Percentiles rank a stretch among this genome's conserved stretches.
These are phyloP conservation scores for Teunomyces barrocoloradensis DNA, from an alignment of 805 yeast species.

Conservation along the genomic window DNA sequence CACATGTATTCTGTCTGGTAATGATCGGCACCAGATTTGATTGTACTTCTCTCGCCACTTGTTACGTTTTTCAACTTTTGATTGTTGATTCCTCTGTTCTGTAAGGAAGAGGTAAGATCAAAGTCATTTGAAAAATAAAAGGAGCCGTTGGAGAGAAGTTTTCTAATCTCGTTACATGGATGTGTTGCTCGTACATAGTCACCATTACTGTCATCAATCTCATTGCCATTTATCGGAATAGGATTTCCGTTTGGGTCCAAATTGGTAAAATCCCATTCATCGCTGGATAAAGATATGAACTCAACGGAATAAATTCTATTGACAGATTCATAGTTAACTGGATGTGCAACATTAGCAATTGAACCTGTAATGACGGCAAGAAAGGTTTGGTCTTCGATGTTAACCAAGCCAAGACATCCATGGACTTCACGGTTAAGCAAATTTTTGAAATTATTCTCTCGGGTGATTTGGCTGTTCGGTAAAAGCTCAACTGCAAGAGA, in stretches of 20 bases:
- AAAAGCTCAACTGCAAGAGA: conserved; percentile 49
- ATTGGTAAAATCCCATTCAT: conserved; percentile 78
- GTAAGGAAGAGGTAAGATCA: conserved; percentile 86
- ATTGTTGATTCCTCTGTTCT: conserved; percentile 60
- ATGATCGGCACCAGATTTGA: conserved; percentile 26
- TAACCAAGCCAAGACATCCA: conserved; percentile 82
- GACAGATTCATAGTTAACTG: conserved; percentile 75
- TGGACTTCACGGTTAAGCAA: conserved; percentile 41
- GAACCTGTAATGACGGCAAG: conserved; percentile 79
- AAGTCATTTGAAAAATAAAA: conserved; percentile 91
- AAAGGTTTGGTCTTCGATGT: conserved; percentile 63
- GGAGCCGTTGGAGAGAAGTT: conserved; percentile 79
- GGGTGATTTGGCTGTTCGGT: conserved; percentile 34
- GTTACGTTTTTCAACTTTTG: conserved; percentile 14
- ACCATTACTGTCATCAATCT: conserved; percentile 24
- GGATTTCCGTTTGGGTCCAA: conserved; percentile 71
- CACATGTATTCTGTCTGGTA: conserved; percentile 92
- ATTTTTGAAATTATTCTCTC: conserved; percentile 34
- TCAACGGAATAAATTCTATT: conserved; percentile 83
- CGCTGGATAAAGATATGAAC: conserved; percentile 69
- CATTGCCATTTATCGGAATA: conserved; percentile 36
- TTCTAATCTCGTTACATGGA: conserved; percentile 80
- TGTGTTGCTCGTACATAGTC: conserved; percentile 41
- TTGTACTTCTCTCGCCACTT: background rate
- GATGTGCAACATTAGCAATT: conserved; percentile 68